Base-by-base conservation (phyloP, 805 yeast species). In the Suhomyces vadensis region DNA sequence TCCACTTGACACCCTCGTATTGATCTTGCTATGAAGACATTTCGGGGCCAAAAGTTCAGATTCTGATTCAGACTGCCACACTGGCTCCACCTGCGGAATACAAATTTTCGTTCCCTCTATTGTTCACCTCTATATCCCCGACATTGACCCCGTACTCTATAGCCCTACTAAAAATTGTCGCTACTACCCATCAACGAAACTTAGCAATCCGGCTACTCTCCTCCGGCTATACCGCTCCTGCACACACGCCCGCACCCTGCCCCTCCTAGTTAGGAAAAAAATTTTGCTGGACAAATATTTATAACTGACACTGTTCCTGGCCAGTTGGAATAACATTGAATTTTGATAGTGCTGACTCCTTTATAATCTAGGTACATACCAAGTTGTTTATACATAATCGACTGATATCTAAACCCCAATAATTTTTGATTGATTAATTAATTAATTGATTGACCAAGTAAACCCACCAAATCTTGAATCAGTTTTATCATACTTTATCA, bases 181-280 rank as follows among this genome's bases (percentile, higher is more conserved):
- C 33, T 29, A 16, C 25, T 20, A 16, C 33, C 16, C 33, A 20
- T 20, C 16, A 29, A 17, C 10, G n/a, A n/a, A n/a, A n/a, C 37
- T 13, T 11, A 33, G 37, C 24, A 33, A 20, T 9, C 37, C 37
- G 24, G 24, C 24, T 19, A 16, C 36, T n/a, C 16, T 19, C 23
- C 36, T 13, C 37, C 37, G 37, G 37, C 11, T 33, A 33, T 19
- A 11, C 14, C 14, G 3, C 9, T 33, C 37, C 37, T 33, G 37
- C 37, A 33, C 24, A 20, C 16, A 33, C 31, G 10, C 40, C 6
- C 5, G 25, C 37, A 20, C 37, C 1, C 13, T 4, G 13, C 27
- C 33, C 20, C 41, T 27, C 41, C 35, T 35, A 29, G 41, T 38
- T 38, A 38, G 29, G 41, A 29, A 38, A 38, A 38, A 38, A 38